phyloP scores from a whole-genome alignment of 1,139 yeast genomes.

The Blastobotrys ciferrii region DNA sequence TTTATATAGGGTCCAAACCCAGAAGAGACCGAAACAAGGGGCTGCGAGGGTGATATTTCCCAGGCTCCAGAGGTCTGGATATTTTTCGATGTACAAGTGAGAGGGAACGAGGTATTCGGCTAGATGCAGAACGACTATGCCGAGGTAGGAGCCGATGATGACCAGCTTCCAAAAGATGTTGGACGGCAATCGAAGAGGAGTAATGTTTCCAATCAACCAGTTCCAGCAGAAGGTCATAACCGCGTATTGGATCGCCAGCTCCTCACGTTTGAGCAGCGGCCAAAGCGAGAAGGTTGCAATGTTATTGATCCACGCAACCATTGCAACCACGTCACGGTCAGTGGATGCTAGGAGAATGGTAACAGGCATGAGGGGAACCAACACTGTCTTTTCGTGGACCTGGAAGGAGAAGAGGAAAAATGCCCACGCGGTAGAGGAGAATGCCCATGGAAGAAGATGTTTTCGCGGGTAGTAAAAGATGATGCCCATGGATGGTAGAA shows the following conservation, averaged over 20 bases:
- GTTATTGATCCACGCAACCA: slow-evolving; percentile 85
- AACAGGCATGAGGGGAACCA: slow-evolving; percentile 84
- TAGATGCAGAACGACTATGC: slow-evolving; percentile 51
- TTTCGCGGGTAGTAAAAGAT: slow-evolving; percentile 54
- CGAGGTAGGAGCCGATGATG: slow-evolving; percentile 58
- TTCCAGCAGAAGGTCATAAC: slow-evolving; percentile 64
- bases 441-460: slow-evolving; percentile 62
- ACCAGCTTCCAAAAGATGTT: slow-evolving; percentile 54
- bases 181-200: slow-evolving; percentile 41
- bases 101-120: slow-evolving; percentile 45
- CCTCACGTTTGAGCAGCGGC: slow-evolving; percentile 81
- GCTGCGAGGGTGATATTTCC: slow-evolving; percentile 72
- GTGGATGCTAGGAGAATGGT: slow-evolving; percentile 61
- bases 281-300: slow-evolving; percentile 81
- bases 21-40: slow-evolving; percentile 70
- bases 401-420: slow-evolving; percentile 90
- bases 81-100: slow-evolving; percentile 35
- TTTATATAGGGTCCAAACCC: slow-evolving; percentile 58
- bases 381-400: slow-evolving; percentile 90
- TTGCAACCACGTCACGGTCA: slow-evolving; percentile 57
- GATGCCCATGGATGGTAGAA: slow-evolving; percentile 61
- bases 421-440: slow-evolving; percentile 81
- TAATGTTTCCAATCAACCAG: slow-evolving; percentile 60
- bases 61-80: slow-evolving; percentile 86
- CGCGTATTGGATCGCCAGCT: slow-evolving; percentile 66